Base-by-base conservation (phyloP, 140 eudicot species). In the Cichorium intybus region DNA sequence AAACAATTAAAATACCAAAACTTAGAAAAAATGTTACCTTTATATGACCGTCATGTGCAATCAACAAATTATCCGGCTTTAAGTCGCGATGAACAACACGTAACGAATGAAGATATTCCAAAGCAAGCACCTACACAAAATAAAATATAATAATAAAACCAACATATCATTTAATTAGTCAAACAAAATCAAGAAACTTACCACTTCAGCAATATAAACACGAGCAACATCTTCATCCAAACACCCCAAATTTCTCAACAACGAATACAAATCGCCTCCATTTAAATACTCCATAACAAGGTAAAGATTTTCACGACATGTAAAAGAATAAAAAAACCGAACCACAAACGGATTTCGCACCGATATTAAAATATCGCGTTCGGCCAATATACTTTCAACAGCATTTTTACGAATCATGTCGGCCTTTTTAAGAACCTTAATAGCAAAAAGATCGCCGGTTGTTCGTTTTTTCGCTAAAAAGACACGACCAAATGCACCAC, bases 331-430 rank as follows among this genome's bases (percentile, higher is more conserved):
- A 74, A 93, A 93, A 86, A 93, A 93, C 35, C 99, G 95, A 37
- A 93, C 99, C 88, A 93, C 99, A 79, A 93, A 93, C 71, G 99
- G 99, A 76, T 93, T 93, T 65, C 99, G 95, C 68, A 93, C 99
- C 52, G 97, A 84, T 56, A 93, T 93, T 43, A 93, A 76, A 34
- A 93, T 93, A 80, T 93, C 89, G 23, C 97, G 97, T 64, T 93
- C 99, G 2, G 99, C 99, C 63, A 93, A 72, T 76, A 93, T 93
- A 72, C 99, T 93, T 84, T 88, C 97, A 60, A 93, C 99, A 11
- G 99, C 99, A 76, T 93, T 93, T 80, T 93, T 93, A 17, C 99
- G 88, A 31, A 93, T 82, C 99, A 93, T 93, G 67, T 93, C 99
- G 31, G 99, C 99, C 80, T 93, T 93, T 72, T 88, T 88, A 14